Conservation (phyloP, 1,284 basidiomycete genomes). For the Lentinus polychrous region DNA sequence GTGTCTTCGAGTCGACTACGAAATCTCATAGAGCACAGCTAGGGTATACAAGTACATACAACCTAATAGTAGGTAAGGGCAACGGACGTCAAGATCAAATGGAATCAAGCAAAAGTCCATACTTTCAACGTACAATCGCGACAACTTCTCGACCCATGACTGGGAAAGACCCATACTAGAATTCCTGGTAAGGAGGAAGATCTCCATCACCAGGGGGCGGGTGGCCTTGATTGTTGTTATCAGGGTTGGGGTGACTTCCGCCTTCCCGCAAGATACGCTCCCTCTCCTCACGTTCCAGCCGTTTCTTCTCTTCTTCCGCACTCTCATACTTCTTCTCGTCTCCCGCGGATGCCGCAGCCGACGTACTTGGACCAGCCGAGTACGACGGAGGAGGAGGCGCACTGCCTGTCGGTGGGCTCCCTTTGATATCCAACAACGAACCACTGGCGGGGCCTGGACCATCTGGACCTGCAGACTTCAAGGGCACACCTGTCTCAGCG, state of each 20-base stretch:
- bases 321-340: slow-evolving; percentile 20
- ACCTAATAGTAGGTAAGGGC: no score
- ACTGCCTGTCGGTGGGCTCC: slow-evolving; percentile 18
- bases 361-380: slow-evolving; percentile 10
- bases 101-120: no score
- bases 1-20: no score
- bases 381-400: slow-evolving; percentile 31
- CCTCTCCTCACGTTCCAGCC: slow-evolving; percentile 32
- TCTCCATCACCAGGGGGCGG: slow-evolving; percentile 37
- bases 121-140: no score
- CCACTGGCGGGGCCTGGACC: slow-evolving; percentile 64
- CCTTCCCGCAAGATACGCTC: slow-evolving; percentile 32
- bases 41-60: no score
- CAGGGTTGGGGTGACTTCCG: slow-evolving; percentile 11
- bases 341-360: slow-evolving; percentile 7
- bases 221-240: slow-evolving; percentile 9
- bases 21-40: not conserved
- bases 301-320: slow-evolving; percentile 36
- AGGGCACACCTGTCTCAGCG: slow-evolving; percentile 53
- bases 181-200: slow-evolving; percentile 61
- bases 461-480: slow-evolving; percentile 39
- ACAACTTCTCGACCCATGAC: no score
- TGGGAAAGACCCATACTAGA: slow-evolving; percentile 18
- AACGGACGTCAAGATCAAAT: no score
- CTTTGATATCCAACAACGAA: slow-evolving; percentile 38